phyloP scores from a whole-genome alignment of 768 basidiomycete species.

The Lentinula edodes region DNA sequence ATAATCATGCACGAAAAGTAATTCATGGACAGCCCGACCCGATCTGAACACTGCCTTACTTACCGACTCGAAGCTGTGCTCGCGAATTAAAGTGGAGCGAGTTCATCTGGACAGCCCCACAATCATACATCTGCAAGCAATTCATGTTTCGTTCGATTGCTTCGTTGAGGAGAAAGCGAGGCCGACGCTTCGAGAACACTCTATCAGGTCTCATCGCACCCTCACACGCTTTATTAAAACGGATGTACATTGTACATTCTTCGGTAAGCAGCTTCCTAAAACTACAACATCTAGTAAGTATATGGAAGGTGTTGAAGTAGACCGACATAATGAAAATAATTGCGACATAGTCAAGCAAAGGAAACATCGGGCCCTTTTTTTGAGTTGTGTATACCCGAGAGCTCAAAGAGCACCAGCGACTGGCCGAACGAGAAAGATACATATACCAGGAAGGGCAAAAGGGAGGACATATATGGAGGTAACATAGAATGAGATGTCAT shows the following conservation, averaged over 20 bases:
- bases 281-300: slow-evolving; percentile 3
- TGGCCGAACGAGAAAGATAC: slow-evolving; percentile 9
- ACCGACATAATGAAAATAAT: slow-evolving; percentile 8
- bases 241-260: background rate
- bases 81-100: background rate
- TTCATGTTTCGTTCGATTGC: background rate
- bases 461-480: background rate
- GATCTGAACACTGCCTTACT: background rate
- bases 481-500: background rate
- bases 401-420: background rate
- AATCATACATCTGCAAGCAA: background rate
- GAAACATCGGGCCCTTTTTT: slow-evolving; percentile 1
- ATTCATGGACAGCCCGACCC: background rate
- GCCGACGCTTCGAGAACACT: background rate
- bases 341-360: slow-evolving; percentile 12
- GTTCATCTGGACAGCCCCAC: slow-evolving; percentile 1
- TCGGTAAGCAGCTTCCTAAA: background rate
- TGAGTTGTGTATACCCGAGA: too few relatives aligned
- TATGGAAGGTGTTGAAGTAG: background rate
- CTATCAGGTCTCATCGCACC: too few relatives aligned
- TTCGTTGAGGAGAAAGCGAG: background rate
- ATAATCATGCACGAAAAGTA: background rate
- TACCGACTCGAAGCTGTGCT: background rate
- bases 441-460: background rate
- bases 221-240: background rate